Conservation (phyloP, 2,329 filamentous ascomycete species). For the Dothiorella sarmentorum region DNA sequence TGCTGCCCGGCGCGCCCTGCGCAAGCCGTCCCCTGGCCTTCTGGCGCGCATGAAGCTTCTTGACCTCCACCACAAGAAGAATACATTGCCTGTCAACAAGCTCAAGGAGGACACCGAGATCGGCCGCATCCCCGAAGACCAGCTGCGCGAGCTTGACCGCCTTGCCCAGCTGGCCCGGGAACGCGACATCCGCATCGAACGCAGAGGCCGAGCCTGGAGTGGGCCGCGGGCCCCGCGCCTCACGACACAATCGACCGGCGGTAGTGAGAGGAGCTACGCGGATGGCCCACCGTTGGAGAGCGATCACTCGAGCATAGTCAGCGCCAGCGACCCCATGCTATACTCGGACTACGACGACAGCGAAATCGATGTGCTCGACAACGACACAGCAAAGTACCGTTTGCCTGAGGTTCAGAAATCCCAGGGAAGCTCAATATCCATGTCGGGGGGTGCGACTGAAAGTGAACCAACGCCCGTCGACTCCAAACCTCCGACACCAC, state of each 20-base stretch:
- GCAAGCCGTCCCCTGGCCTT: constrained; percentile 41
- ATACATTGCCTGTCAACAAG: constrained; percentile 37
- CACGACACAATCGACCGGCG: constrained; percentile 34
- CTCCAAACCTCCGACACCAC: constrained; percentile 42
- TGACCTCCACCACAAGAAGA: constrained; percentile 34
- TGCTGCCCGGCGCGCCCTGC: constrained; percentile 30
- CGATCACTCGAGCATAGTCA: constrained; percentile 47
- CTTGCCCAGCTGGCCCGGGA: constrained; percentile 59
- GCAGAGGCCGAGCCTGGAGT: constrained; percentile 70
- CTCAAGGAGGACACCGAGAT: constrained; percentile 48
- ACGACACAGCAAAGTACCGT: constrained; percentile 73
- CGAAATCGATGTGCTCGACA: constrained; percentile 43
- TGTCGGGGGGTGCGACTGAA: background rate
- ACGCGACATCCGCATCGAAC: constrained; percentile 56
- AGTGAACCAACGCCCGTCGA: constrained; percentile 14
- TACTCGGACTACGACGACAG: constrained; percentile 31
- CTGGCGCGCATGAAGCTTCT: constrained; percentile 44
- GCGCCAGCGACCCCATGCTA: constrained; percentile 56
- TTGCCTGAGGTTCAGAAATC: constrained; percentile 65
- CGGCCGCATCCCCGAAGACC: constrained; percentile 67
- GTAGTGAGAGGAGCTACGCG: constrained; percentile 25
- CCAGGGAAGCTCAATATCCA: constrained; percentile 1
- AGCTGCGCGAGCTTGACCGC: constrained; percentile 66
- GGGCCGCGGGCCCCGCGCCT: constrained; percentile 40
- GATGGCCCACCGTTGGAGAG: constrained; percentile 37